Conservation (phyloP, 2,329 filamentous ascomycete species). For the Neonectria magnoliae region DNA sequence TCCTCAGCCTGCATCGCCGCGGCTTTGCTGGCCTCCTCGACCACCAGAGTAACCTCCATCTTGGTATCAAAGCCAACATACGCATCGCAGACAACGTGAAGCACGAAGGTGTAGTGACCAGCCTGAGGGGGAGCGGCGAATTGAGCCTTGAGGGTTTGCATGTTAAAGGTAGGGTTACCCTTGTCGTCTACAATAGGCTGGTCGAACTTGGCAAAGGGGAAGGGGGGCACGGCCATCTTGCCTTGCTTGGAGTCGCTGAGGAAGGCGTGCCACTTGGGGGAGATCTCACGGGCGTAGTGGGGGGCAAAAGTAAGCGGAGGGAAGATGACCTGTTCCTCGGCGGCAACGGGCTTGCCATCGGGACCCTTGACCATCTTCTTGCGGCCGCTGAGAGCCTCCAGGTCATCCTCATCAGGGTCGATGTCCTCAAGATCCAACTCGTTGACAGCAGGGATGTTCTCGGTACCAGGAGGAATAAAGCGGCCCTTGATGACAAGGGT, state of each 20-base stretch:
- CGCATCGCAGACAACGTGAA: slow-evolving; percentile 93
- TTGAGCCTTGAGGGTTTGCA: slow-evolving; percentile 97
- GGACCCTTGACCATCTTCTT: slow-evolving; percentile 72
- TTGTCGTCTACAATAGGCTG: slow-evolving; percentile 83
- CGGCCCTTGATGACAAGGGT: slow-evolving; percentile 95
- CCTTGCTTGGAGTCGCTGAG: slow-evolving; percentile 93
- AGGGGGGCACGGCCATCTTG: slow-evolving; percentile 95
- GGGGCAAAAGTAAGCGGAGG: slow-evolving; percentile 91
- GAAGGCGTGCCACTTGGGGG: slow-evolving; percentile 94
- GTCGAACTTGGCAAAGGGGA: slow-evolving; percentile 93
- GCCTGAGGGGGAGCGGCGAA: slow-evolving; percentile 94
- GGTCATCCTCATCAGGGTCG: slow-evolving; percentile 91
- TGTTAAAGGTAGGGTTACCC: slow-evolving; percentile 89
- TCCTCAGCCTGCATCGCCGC: slow-evolving; percentile 84
- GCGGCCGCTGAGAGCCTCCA: slow-evolving; percentile 84
- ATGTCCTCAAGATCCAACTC: slow-evolving; percentile 87
- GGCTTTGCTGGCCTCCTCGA: slow-evolving; percentile 90
- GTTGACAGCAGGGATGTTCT: slow-evolving; percentile 77
- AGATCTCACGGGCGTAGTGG: slow-evolving; percentile 88
- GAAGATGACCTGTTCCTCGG: slow-evolving; percentile 73
- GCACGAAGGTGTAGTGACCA: slow-evolving; percentile 92
- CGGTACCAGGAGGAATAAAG: slow-evolving; percentile 86
- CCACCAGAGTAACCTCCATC: slow-evolving; percentile 87
- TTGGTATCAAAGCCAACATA: slow-evolving; percentile 95
- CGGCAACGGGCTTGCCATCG: slow-evolving; percentile 64